Percentiles rank a stretch among this genome's conserved stretches.
phyloP scores from a whole-genome alignment of 768 basidiomycete genomes.

The Ephemerocybe angulata region DNA sequence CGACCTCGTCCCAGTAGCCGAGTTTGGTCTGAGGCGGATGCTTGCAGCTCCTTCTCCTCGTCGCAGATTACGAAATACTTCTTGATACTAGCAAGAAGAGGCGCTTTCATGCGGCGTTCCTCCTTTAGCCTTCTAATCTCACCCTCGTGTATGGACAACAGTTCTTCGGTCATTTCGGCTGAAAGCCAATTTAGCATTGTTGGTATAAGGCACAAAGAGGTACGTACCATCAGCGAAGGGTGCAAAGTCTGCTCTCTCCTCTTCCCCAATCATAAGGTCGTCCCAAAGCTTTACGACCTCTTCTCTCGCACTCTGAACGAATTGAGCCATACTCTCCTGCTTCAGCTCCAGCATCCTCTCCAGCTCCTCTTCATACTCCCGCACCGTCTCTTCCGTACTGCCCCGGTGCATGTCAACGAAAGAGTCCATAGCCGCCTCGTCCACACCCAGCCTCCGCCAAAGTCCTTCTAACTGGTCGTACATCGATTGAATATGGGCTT shows the following conservation, averaged over 20 bases:
- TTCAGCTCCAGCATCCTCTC: slow-evolving; percentile 88
- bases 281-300: slow-evolving; percentile 85
- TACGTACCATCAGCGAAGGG: slow-evolving; percentile 77
- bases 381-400: slow-evolving; percentile 70
- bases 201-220: neutral
- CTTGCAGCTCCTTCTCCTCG: slow-evolving; percentile 85
- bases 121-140: slow-evolving; percentile 80
- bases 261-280: slow-evolving; percentile 79
- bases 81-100: slow-evolving; percentile 69
- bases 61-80: slow-evolving; percentile 90
- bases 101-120: slow-evolving; percentile 75
- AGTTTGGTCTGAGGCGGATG: slow-evolving; percentile 75
- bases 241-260: slow-evolving; percentile 76
- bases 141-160: slow-evolving; percentile 79
- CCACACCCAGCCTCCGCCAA: slow-evolving; percentile 83
- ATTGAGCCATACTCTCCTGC: slow-evolving; percentile 80
- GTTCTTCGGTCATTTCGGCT: slow-evolving; percentile 89
- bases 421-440: slow-evolving; percentile 79
- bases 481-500: slow-evolving; percentile 85
- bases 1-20: slow-evolving; percentile 79
- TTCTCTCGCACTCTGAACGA: slow-evolving; percentile 74
- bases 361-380: slow-evolving; percentile 85
- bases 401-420: slow-evolving; percentile 88
- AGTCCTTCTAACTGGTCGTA: slow-evolving; percentile 91
- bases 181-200: slow-evolving; percentile 7